Conservation (phyloP, 352 stramenopile genomes). For the Phytopythium sindhum region DNA sequence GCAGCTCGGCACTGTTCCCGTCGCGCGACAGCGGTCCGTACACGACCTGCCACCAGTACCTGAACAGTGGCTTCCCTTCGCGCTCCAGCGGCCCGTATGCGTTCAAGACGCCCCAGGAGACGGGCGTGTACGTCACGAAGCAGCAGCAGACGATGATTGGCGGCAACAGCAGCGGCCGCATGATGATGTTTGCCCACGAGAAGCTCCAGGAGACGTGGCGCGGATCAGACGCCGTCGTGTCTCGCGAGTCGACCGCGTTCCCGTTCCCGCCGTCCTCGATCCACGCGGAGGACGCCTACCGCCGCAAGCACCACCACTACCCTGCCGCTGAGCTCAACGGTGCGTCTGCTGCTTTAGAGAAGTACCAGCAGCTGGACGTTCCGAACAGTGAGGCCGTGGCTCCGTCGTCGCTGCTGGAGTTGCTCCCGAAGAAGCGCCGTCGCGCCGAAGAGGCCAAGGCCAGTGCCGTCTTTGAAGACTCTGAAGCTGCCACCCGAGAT, state of each 20-base stretch:
- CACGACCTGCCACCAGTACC: not conserved
- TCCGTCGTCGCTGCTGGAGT: slow-evolving; percentile 5
- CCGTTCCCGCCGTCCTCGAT: not conserved
- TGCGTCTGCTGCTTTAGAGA: not conserved
- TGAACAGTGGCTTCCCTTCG: slow-evolving; percentile 7
- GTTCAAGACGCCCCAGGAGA: slow-evolving; percentile 7
- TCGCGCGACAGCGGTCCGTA: not conserved
- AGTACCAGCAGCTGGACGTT: slow-evolving; percentile 5
- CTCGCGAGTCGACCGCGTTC: not conserved
- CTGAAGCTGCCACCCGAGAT: not conserved
- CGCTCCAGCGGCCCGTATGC: slow-evolving; percentile 12
- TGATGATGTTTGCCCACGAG: slow-evolving; percentile 30
- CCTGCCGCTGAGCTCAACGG: slow-evolving; percentile 6
- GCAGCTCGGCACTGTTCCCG: not conserved
- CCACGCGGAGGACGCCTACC: not conserved
- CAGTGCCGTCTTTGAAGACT: not conserved
- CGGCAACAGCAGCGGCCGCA: slow-evolving; percentile 4
- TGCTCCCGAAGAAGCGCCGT: slow-evolving; percentile 24
- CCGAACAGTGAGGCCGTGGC: not conserved
- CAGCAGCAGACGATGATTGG: slow-evolving; percentile 10
- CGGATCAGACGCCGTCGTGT: not conserved
- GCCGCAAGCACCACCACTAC: not conserved
- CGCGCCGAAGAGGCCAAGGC: slow-evolving; percentile 11
- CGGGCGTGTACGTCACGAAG: slow-evolving; percentile 4
- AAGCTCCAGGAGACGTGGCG: slow-evolving; percentile 11